Evolutionary conservation across 225 moss, liverwort and hornwort genomes (phyloP), one percentile per base, ranked within the genome.

Genomic region (Pseudoscleropodium purum): DNA sequence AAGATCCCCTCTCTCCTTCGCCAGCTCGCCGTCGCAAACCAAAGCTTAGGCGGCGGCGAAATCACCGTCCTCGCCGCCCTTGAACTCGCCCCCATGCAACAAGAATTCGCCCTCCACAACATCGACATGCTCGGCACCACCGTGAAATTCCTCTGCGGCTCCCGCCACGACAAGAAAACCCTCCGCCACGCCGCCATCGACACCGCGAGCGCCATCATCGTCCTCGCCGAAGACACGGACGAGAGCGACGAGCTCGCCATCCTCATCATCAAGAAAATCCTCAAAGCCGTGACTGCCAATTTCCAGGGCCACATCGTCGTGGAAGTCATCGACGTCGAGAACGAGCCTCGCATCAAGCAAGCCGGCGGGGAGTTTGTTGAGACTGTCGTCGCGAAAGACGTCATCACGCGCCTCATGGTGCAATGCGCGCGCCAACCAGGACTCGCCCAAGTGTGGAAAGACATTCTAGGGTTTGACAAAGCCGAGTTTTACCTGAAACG

Each of bases 401-500:
- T 98, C 52, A 95, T 96, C 72, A 94, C 93, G 83, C 95, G 95
- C 77, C 97, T 98, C 59, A 96, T 98, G 96, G 91, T 96, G 23
- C 96, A 98, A 83, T 97, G 96, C 64, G 94, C 97, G 70, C 95
- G 96, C 75, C 96, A 98, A 83, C 96, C 95, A 39, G 96, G 96
- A 41, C 96, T 98, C 62, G 94, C 95, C 69, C 93, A 96, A 93
- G 96, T 97, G 47, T 97, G 96, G 97, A 94, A 92, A 90, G 96
- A 97, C 88, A 96, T 97, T 84, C 85, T 96, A 18, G 96, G 97
- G 25, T 97, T 97, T 61, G 96, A 96, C 47, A 95, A 96, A 87
- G 96, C 96, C 51, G 97, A 97, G 87, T 97, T 96, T 90, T 97
- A 97, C 87, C 92, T 97, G 47, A 96, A 96, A 89, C 89, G 94